phyloP scores from a whole-genome alignment of 805 yeast genomes.

The Saccharomycopsis malanga region DNA sequence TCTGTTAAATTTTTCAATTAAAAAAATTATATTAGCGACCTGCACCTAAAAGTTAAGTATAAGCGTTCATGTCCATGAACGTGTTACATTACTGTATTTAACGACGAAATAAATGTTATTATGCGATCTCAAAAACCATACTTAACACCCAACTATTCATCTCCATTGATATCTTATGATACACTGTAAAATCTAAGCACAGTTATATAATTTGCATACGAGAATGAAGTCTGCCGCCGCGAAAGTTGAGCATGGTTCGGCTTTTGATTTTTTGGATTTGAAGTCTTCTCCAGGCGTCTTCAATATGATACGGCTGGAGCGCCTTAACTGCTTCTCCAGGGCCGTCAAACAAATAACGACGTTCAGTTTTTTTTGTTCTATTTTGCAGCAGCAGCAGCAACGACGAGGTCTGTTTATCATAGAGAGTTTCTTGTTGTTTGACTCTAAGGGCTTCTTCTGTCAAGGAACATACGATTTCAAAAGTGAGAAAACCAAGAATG shows the following conservation, averaged over 20 bases:
- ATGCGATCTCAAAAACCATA: no score
- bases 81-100: no score
- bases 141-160: no score
- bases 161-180: no score
- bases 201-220: constrained; percentile 18
- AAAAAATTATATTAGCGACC: no score
- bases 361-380: constrained; percentile 37
- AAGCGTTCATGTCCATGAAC: no score
- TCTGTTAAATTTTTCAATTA: no score
- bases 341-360: constrained; percentile 66
- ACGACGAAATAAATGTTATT: no score
- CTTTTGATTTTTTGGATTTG: constrained; percentile 44
- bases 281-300: constrained; percentile 81
- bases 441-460: constrained; percentile 88
- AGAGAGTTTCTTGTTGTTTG: constrained; percentile 60
- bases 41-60: no score
- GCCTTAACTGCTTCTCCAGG: constrained; percentile 83
- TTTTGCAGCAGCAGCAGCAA: constrained; percentile 31
- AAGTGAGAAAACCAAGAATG: constrained; percentile 88
- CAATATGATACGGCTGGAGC: constrained; percentile 68
- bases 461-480: constrained; percentile 90
- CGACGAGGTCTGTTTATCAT: constrained; percentile 11
- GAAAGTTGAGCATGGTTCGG: constrained; percentile 49
- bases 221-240: constrained; percentile 42
- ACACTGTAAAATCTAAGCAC: no score